These are phyloP conservation scores for Neurospora sp. DNA, from an alignment of 495 filamentous ascomycete species.

Conservation along the genomic window DNA sequence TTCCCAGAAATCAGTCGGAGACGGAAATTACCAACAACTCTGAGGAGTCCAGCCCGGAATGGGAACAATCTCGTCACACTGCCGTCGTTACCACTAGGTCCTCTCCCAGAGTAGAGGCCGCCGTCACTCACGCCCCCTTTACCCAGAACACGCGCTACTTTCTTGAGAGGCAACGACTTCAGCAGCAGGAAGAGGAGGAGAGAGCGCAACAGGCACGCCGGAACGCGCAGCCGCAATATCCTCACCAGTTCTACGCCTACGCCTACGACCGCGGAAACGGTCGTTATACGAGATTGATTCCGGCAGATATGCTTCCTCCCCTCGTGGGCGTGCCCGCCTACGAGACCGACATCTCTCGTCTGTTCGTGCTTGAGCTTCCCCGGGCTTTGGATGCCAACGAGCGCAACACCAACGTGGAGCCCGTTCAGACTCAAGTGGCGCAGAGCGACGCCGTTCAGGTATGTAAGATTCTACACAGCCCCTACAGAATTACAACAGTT, in stretches of 20 bases:
- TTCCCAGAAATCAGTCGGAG: background rate
- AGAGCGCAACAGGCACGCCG: background rate
- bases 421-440: conserved; percentile 5
- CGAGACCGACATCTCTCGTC: conserved; percentile 19
- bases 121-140: background rate
- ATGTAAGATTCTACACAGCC: background rate
- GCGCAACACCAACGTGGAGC: conserved; percentile 21
- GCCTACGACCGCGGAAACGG: conserved; percentile 50
- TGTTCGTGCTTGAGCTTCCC: conserved; percentile 34
- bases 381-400: conserved; percentile 23
- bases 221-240: background rate
- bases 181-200: background rate
- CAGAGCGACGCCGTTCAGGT: background rate
- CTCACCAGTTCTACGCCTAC: conserved; percentile 26
- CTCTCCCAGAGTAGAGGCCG: background rate
- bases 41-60: background rate
- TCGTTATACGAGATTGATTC: conserved; percentile 49
- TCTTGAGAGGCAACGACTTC: background rate
- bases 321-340: conserved; percentile 24
- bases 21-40: background rate
- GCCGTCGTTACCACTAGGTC: background rate
- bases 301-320: conserved; percentile 52
- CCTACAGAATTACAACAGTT: background rate
- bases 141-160: background rate
- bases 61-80: background rate